A percentile compares a stretch with the other conserved stretches of the same genome.
These are phyloP conservation scores for Xylariaceae sp. DNA, from an alignment of 2,329 filamentous ascomycete genomes.

Conservation along the genomic window DNA sequence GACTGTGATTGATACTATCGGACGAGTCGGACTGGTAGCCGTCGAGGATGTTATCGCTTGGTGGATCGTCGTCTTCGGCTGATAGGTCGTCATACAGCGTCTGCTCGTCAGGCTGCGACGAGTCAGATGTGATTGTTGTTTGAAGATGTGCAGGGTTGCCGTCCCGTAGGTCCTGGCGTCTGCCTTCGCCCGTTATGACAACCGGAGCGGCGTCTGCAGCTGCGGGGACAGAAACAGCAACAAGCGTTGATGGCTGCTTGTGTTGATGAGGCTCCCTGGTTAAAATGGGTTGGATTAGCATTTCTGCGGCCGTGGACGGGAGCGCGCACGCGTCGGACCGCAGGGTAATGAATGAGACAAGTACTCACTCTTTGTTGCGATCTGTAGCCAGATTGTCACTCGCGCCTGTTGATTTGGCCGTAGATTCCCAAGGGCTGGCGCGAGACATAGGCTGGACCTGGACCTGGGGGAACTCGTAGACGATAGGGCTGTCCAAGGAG, in stretches of 20 bases:
- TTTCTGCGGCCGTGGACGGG: constrained; percentile 6
- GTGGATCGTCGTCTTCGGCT: constrained; percentile 35
- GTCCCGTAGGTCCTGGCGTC: constrained; percentile 27
- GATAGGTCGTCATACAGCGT: constrained; percentile 40
- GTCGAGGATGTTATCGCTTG: constrained; percentile 34
- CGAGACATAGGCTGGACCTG: constrained; percentile 20
- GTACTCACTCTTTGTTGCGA: constrained; percentile 31
- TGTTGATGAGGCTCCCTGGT: constrained; percentile 25
- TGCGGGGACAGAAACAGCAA: constrained; percentile 6
- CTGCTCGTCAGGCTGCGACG: constrained; percentile 45
- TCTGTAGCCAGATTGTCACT: constrained; percentile 13
- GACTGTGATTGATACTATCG: constrained; percentile 38
- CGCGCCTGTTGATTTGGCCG: constrained; percentile 16
- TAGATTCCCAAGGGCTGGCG: constrained; percentile 20
- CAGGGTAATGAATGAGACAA: constrained; percentile 30
- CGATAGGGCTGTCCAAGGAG: constrained; percentile 59
- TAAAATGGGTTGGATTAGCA: constrained; percentile 27
- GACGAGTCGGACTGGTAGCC: constrained; percentile 35
- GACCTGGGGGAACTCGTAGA: constrained; percentile 55
- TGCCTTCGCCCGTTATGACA: constrained; percentile 28
- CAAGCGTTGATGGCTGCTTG: constrained; percentile 14
- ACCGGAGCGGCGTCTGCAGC: constrained; percentile 21
- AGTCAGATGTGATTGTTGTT: constrained; percentile 41
- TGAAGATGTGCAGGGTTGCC: constrained; percentile 43
- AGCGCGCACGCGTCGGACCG: constrained; percentile 23